Conservation (phyloP, 2,329 filamentous ascomycete genomes). For the Huntiella savannae region DNA sequence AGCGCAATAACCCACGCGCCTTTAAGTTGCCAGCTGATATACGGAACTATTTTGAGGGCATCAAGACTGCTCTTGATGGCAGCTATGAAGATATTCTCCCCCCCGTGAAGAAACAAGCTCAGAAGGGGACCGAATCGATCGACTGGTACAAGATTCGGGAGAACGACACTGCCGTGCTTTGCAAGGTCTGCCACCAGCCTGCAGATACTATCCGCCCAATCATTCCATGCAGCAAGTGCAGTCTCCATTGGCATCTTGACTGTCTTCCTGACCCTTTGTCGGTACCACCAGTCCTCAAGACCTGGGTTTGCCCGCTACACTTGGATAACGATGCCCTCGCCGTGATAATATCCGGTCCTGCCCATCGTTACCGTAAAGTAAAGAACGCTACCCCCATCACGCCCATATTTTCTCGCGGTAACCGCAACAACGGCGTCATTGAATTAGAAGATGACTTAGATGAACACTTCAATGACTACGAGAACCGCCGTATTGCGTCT, state of each 20-base stretch:
- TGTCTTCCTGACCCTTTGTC: constrained; percentile 74
- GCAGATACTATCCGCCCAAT: constrained; percentile 49
- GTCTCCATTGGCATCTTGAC: constrained; percentile 75
- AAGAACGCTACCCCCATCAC: constrained; percentile 33
- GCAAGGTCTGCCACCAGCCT: constrained; percentile 53
- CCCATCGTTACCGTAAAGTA: constrained; percentile 42
- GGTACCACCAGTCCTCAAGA: constrained; percentile 54
- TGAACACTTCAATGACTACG: constrained; percentile 15
- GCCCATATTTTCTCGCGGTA: constrained; percentile 40
- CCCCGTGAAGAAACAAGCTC: constrained; percentile 5
- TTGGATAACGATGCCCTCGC: constrained; percentile 52
- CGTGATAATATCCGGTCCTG: constrained; percentile 38
- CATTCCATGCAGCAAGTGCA: constrained; percentile 70
- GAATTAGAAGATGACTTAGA: constrained; percentile 47
- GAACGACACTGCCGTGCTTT: constrained; percentile 55
- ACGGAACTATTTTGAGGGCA: constrained; percentile 61
- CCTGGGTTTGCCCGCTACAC: constrained; percentile 82
- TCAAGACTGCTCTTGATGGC: constrained; percentile 56
- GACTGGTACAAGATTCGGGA: constrained; percentile 54
- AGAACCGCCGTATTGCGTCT: constrained; percentile 2
- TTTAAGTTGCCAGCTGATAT: constrained; percentile 54
- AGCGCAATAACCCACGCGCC: constrained; percentile 49
- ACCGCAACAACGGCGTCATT: constrained; percentile 51
- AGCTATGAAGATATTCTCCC: constrained; percentile 54
- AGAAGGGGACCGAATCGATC: constrained; percentile 39